phyloP scores from a whole-genome alignment of 495 filamentous ascomycete species.

The Talaromyces liani region DNA sequence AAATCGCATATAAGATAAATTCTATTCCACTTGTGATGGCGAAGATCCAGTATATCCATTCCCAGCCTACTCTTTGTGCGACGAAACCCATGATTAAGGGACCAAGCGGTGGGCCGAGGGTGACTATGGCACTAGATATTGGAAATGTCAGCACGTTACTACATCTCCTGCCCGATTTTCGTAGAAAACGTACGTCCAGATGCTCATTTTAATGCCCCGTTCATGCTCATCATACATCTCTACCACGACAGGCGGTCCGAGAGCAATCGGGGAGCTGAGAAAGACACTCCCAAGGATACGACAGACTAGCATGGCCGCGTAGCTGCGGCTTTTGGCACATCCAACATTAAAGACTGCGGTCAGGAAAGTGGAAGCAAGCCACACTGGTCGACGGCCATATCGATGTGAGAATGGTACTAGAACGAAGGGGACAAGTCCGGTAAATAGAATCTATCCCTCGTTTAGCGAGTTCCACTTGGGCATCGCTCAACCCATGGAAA shows the following conservation, averaged over 20 bases:
- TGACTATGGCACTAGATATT: constrained; percentile 22
- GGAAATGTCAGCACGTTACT: constrained; percentile 19
- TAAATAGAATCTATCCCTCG: constrained; percentile 26
- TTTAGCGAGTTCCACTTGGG: neutral
- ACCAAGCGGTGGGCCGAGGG: constrained; percentile 18
- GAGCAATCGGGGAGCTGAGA: constrained; percentile 29
- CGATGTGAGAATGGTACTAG: constrained; percentile 24
- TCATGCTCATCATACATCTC: constrained; percentile 35
- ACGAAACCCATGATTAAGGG: constrained; percentile 23
- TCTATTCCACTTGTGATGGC: constrained; percentile 44
- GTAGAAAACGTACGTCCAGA: constrained; percentile 35
- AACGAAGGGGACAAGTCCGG: constrained; percentile 18
- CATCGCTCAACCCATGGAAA: neutral
- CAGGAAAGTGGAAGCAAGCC: constrained; percentile 24
- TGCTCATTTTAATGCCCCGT: constrained; percentile 36
- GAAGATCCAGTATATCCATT: constrained; percentile 12
- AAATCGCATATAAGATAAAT: constrained; percentile 44
- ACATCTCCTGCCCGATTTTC: constrained; percentile 17
- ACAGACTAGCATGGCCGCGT: constrained; percentile 19
- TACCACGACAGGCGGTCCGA: constrained; percentile 37
- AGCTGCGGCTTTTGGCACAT: constrained; percentile 19
- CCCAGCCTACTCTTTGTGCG: constrained; percentile 9
- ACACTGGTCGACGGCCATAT: constrained; percentile 30
- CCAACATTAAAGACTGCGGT: constrained; percentile 21
- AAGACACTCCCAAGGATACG: constrained; percentile 32